phyloP scores from a whole-genome alignment of 257 asterid species.

The Knoxia roxburghii region DNA sequence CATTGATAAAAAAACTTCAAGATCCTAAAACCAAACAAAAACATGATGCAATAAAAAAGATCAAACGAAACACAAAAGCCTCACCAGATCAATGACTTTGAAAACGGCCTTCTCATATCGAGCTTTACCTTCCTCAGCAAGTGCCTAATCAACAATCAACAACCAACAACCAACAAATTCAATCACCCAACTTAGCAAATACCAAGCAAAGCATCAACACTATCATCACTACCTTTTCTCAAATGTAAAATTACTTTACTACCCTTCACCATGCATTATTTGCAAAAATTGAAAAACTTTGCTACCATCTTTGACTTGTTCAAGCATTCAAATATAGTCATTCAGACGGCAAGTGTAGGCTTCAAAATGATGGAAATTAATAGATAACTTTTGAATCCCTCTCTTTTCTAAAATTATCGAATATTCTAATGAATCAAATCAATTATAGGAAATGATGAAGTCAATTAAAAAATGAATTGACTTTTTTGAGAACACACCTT shows the following conservation, averaged over 20 bases:
- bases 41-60: slow-evolving; percentile 3
- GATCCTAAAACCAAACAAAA: slow-evolving; percentile 2
- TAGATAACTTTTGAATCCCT: background rate
- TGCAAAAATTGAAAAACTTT: background rate
- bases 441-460: background rate
- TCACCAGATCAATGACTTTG: slow-evolving; percentile 75
- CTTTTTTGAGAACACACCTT: slow-evolving; percentile 43
- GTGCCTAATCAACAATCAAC: slow-evolving; percentile 50
- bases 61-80: slow-evolving; percentile 13
- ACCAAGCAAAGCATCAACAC: background rate
- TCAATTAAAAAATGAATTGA: background rate
- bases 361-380: background rate
- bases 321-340: slow-evolving; percentile 4
- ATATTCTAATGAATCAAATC: background rate
- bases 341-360: background rate
- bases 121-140: slow-evolving; percentile 91
- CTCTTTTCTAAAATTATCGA: background rate
- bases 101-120: slow-evolving; percentile 76
- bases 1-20: slow-evolving; percentile 12
- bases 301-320: slow-evolving; percentile 5
- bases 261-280: background rate
- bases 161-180: slow-evolving; percentile 16
- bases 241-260: slow-evolving; percentile 7
- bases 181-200: background rate
- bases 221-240: background rate